phyloP scores from a whole-genome alignment of 306 rosid genomes.

The Sindora glabra region DNA sequence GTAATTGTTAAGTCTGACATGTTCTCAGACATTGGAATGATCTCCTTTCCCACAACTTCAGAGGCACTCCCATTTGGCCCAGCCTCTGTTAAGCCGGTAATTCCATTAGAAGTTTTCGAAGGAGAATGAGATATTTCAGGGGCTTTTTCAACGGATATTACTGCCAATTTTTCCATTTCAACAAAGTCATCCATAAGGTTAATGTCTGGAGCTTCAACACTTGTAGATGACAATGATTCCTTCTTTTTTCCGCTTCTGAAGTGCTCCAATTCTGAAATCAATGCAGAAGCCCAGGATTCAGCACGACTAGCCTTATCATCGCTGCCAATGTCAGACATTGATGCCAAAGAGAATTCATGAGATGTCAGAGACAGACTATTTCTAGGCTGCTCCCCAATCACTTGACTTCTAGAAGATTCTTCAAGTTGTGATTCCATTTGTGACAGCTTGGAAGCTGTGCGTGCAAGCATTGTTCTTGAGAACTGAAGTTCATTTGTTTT shows the following conservation, averaged over 20 bases:
- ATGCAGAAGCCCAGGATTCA: slow-evolving; percentile 71
- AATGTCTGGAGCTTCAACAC: slow-evolving; percentile 58
- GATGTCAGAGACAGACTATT: slow-evolving; percentile 27
- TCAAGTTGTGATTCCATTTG: slow-evolving; percentile 38
- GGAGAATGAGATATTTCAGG: slow-evolving; percentile 27
- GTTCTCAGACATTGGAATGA: slow-evolving; percentile 33
- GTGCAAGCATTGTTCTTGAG: slow-evolving; percentile 60
- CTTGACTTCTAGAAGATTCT: slow-evolving; percentile 39
- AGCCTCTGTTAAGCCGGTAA: no score
- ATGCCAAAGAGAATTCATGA: slow-evolving; percentile 44
- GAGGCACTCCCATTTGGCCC: no score
- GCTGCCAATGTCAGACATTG: slow-evolving; percentile 65
- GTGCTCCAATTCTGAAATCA: slow-evolving; percentile 67
- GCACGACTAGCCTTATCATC: slow-evolving; percentile 81
- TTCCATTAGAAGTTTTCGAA: slow-evolving; percentile 25
- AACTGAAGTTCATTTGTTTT: slow-evolving; percentile 62
- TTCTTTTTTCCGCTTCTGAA: slow-evolving; percentile 52
- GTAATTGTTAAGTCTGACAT: slow-evolving; percentile 29
- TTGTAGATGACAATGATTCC: slow-evolving; percentile 29
- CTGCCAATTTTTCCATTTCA: slow-evolving; percentile 90
- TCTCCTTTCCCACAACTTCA: slow-evolving; percentile 26
- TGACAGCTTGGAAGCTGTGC: slow-evolving; percentile 49
- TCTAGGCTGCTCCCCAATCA: slow-evolving; percentile 27
- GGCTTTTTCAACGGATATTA: slow-evolving; percentile 50
- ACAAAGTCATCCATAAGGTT: slow-evolving; percentile 85